Percentiles rank a stretch among this genome's conserved stretches.
phyloP scores from a whole-genome alignment of 306 rosid genomes.

The Alnus glutinosa region DNA sequence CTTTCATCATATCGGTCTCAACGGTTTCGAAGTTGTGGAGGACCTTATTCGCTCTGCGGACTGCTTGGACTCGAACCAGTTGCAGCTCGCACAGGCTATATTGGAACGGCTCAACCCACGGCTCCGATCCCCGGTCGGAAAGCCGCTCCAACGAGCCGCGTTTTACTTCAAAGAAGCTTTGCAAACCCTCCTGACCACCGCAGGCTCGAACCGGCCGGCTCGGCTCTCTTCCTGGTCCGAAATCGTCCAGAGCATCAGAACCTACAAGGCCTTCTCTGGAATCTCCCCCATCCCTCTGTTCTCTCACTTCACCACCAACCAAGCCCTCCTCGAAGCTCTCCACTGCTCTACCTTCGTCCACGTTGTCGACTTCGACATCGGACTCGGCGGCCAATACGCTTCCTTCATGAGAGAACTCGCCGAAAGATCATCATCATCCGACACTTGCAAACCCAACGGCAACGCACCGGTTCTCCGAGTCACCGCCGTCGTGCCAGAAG shows the following conservation, averaged over 20 bases:
- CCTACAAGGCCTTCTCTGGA: conserved; percentile 67
- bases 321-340: conserved; percentile 77
- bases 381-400: conserved; percentile 81
- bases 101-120: conserved; percentile 77
- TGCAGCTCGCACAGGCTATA: conserved; percentile 58
- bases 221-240: conserved; percentile 61
- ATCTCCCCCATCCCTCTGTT: conserved; percentile 83
- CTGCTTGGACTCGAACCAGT: conserved; percentile 69
- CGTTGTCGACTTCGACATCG: conserved; percentile 81
- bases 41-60: conserved; percentile 75
- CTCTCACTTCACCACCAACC: conserved; percentile 84
- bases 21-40: conserved; percentile 61
- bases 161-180: conserved; percentile 80
- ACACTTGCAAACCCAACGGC: conserved; percentile 19
- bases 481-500: conserved; percentile 73
- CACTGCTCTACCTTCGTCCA: conserved; percentile 55
- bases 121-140: conserved; percentile 47
- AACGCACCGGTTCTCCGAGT: conserved; percentile 53
- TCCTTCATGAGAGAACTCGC: conserved; percentile 81
- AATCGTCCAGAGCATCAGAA: conserved; percentile 62
- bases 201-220: conserved; percentile 43
- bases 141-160: conserved; percentile 67
- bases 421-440: conserved; percentile 41
- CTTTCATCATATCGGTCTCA: conserved; percentile 15
- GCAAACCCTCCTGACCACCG: conserved; percentile 55